A percentile compares a stretch with the other conserved stretches of the same genome.
These are phyloP conservation scores for Neofusicoccum umdonicola DNA, from an alignment of 2,329 filamentous ascomycete genomes.

Conservation along the genomic window DNA sequence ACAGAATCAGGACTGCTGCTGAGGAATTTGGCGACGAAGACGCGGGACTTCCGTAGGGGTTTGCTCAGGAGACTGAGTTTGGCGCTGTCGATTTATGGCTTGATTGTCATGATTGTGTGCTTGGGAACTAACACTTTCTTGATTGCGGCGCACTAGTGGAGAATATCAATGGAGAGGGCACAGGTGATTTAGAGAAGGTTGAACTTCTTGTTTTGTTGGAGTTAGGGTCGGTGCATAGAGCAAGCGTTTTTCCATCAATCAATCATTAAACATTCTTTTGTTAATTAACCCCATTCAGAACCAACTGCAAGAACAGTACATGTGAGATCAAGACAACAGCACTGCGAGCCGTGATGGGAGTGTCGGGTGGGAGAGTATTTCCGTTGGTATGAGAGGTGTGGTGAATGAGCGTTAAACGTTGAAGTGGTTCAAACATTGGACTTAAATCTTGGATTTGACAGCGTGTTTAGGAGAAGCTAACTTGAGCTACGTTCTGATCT, in stretches of 20 bases:
- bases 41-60: constrained; percentile 62
- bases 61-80: constrained; percentile 71
- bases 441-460: too few species aligned
- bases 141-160: constrained; percentile 59
- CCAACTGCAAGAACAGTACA: background rate
- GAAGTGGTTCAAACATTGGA: too few species aligned
- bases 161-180: background rate
- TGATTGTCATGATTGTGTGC: constrained; percentile 86
- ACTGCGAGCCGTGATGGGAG: background rate
- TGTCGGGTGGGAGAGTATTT: too few species aligned
- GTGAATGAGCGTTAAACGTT: background rate
- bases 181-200: background rate
- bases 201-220: background rate
- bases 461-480: too few species aligned
- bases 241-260: background rate
- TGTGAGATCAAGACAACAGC: background rate
- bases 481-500: too few species aligned
- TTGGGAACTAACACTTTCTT: constrained; percentile 84
- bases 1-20: constrained; percentile 3
- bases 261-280: too few species aligned
- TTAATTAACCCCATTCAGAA: too few species aligned
- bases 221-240: constrained; percentile 1
- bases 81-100: constrained; percentile 75
- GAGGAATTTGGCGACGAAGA: constrained; percentile 44
- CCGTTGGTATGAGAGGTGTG: too few species aligned